Base-by-base conservation (phyloP, 2,329 filamentous ascomycete genomes). In the Cladosporium oxysporum region DNA sequence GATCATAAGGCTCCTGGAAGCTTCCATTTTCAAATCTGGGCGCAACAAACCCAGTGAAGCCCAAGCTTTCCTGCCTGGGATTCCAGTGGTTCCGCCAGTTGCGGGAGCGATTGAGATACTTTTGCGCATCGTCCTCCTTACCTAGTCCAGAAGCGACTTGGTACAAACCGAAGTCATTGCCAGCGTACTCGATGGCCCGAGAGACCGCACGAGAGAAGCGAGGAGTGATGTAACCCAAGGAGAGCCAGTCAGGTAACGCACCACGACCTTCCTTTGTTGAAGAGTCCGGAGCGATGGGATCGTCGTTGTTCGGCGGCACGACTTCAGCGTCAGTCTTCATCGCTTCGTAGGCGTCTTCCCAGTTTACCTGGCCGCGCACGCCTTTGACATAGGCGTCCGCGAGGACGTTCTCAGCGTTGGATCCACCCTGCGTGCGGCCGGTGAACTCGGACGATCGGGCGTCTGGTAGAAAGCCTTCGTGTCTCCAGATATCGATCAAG, bases 61-160 rank as follows among this genome's bases (percentile, higher is more conserved):
- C 84, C 0, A 89, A 80, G 0, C 86, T 85, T 0, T 79, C 80
- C 53, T 86, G 82, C 57, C 84, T 74, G 0, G 83, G 73, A 73
- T 91, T 88, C 88, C 88, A 92, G 69, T 91, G 88, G 72, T 90
- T 91, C 18, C 87, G 83, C 90, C 90, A 92, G 71, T 90, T 88
- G 11, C 83, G 81, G 0, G 87, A 89, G 10, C 89, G 84, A 55
- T 83, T 79, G 29, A 90, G 79, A 69, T 91, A 91, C 62, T 82
- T 88, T 2, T 77, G 68, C 3, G 85, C 84, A 50, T 88, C 85
- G 0, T 77, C 76, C 0, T 71, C 65, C 57, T 84, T 83, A 1
- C 80, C 82, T 2, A 90, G 76, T 0, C 88, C 88, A 1, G 72
- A 76, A 3, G 90, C 90, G 12, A 92, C 86, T 72, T 89, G 86